Evolutionary conservation across 306 rosid genomes (phyloP), one percentile per base, ranked within the genome.

Genomic region (Boehmeria nivea): DNA sequence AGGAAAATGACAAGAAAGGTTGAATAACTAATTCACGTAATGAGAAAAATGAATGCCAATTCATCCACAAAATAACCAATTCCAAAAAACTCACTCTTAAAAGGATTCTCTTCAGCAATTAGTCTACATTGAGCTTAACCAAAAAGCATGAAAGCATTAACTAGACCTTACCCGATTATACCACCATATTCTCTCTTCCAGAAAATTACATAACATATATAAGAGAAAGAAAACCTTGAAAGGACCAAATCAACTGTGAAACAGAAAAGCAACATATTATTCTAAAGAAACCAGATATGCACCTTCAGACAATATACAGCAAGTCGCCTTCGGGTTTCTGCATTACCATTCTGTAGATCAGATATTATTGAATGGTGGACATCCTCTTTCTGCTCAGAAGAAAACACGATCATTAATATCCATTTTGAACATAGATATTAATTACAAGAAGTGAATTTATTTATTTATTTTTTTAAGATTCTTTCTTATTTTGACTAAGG

Each of bases 271-370:
- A 14, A 19, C 12, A 36, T 10, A 54, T 7, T 1, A 49, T 49
- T 22, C 54, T 3, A n/a, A 6, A 33, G 44, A 63, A 60, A 61
- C 44, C 68, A 66, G 49, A 46, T 31, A 72, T 46, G 37, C 63
- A 91, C 98, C 93, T 91, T 91, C 63, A 91, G 83, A 68, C 98
- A 91, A 77, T 91, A 91, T 51, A 87, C 98, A 42, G 98, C 98
- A 59, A 91, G 85, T 39, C 96, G 98, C 72, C 98, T 80, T 77
- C 98, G 67, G 53, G 98, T 91, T 78, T 91, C 98, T 1, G 96
- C 83, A 67, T 75, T 91, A 62, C 98, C 98, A 63, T 91, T 91
- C 84, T 91, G 98, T 65, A 91, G 96, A 82, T 91, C 98, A 12
- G 98, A 76, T 70, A 91, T 91, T 59, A 91, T 91, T 49, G 98